Percentiles rank a stretch among this genome's conserved stretches.
Conservation (phyloP, 106 monocot species). For the Triglochin maritima region DNA sequence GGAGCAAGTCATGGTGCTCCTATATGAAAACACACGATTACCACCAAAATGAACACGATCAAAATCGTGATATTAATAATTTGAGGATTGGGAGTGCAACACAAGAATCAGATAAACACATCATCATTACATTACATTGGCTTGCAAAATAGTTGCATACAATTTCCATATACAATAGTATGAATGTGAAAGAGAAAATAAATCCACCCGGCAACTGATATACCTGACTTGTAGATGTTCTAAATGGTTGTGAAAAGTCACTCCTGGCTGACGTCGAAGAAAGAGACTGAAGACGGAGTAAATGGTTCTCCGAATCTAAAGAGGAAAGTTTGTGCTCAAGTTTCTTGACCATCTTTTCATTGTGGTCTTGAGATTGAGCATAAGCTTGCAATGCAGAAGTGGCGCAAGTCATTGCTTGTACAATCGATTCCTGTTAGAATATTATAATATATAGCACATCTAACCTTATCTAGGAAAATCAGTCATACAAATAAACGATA, state of each 20-base stretch:
- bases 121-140: too few relatives aligned
- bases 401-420: slow-evolving; percentile 33
- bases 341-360: slow-evolving; percentile 53
- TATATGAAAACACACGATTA: slow-evolving; percentile 5
- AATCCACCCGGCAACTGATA: too few relatives aligned
- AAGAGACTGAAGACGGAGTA: slow-evolving; percentile 80
- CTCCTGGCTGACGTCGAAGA: slow-evolving; percentile 65
- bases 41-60: slow-evolving; percentile 1
- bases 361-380: slow-evolving; percentile 43
- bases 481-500: too few relatives aligned
- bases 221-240: slow-evolving; percentile 65
- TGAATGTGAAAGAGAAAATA: too few relatives aligned
- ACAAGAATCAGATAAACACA: neutral
- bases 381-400: slow-evolving; percentile 41
- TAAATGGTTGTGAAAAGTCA: slow-evolving; percentile 49
- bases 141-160: too few relatives aligned
- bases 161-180: too few relatives aligned
- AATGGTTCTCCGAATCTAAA: slow-evolving; percentile 73
- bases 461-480: neutral
- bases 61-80: neutral
- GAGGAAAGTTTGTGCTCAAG: slow-evolving; percentile 67
- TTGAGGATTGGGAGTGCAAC: too few relatives aligned
- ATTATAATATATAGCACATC: neutral
- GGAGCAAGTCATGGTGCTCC: slow-evolving; percentile 80
- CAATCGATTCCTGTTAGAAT: slow-evolving; percentile 37